Percentiles rank a stretch among this genome's conserved stretches.
Evolutionary conservation across 2,329 filamentous ascomycete genomes (phyloP).

Genomic region (Davidsoniella virescens): DNA sequence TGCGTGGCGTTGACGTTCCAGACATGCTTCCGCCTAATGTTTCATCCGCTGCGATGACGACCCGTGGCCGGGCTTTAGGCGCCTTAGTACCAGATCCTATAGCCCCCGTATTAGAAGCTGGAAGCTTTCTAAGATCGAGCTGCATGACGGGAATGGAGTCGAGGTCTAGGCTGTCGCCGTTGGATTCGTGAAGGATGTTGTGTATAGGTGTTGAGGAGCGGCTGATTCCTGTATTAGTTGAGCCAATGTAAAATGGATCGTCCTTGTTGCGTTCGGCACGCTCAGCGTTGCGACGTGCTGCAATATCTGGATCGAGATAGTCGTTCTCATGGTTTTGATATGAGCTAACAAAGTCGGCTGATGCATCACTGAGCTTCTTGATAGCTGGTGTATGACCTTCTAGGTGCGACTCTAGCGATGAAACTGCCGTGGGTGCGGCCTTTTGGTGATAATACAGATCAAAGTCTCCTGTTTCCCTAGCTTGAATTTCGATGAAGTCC

Average conservation of each 20-base stretch:
- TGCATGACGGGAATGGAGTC: conserved; percentile 95
- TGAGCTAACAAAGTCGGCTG: conserved; percentile 31
- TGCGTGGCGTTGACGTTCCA: conserved; percentile 28
- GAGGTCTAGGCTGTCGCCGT: conserved; percentile 69
- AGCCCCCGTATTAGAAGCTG: conserved; percentile 15
- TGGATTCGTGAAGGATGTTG: conserved; percentile 54
- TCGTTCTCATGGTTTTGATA: conserved; percentile 47
- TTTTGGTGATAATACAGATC: conserved; percentile 47
- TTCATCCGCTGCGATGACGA: conserved; percentile 59
- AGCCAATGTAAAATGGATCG: conserved; percentile 82
- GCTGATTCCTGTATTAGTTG: conserved; percentile 26
- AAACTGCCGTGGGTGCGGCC: conserved; percentile 33
- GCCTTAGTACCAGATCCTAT: conserved; percentile 19
- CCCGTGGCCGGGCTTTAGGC: conserved; percentile 36
- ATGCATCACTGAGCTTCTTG: conserved; percentile 30
- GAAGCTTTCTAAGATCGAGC: conserved; percentile 52
- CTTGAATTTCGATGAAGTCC: conserved; percentile 31
- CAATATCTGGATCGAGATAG: conserved; percentile 55
- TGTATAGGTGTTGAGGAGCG: conserved; percentile 63
- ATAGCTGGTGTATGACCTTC: conserved; percentile 31
- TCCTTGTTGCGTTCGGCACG: conserved; percentile 70
- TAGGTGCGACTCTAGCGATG: conserved; percentile 27
- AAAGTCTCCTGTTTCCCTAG: conserved; percentile 48
- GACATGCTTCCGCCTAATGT: conserved; percentile 38
- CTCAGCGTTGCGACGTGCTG: conserved; percentile 59